phyloP scores from a whole-genome alignment of 2,329 filamentous ascomycete genomes.

The Penicillium italicum region DNA sequence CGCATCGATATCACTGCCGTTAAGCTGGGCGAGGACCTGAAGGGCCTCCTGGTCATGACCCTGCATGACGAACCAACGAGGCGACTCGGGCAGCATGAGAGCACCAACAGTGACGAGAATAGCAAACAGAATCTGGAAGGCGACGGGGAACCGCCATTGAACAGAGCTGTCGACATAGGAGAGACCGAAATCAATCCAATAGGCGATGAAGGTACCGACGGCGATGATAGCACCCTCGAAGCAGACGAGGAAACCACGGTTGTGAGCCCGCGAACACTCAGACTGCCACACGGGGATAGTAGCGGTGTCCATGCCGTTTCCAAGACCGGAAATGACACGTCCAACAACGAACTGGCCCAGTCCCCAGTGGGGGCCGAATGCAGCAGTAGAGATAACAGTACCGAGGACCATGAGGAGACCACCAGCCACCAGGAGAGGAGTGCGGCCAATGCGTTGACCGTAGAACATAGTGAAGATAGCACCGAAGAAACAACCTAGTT shows the following conservation, averaged over 20 bases:
- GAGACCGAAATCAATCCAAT: constrained; percentile 37
- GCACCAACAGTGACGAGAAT: constrained; percentile 22
- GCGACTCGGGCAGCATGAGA: constrained; percentile 49
- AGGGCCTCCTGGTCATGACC: constrained; percentile 48
- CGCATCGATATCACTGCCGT: constrained; percentile 38
- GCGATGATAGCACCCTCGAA: constrained; percentile 35
- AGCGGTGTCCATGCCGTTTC: constrained; percentile 38
- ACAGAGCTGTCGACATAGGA: constrained; percentile 31
- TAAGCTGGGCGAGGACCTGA: constrained; percentile 48
- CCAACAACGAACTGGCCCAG: constrained; percentile 43
- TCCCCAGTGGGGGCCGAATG: constrained; percentile 25
- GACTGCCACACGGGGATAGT: constrained; percentile 43
- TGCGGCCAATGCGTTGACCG: constrained; percentile 33
- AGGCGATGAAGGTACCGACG: constrained; percentile 33
- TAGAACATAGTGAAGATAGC: constrained; percentile 30
- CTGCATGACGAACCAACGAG: constrained; percentile 52
- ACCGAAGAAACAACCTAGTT: constrained; percentile 45
- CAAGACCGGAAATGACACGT: constrained; percentile 38
- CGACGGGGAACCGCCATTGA: constrained; percentile 47
- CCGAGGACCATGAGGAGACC: constrained; percentile 46
- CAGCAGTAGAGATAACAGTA: constrained; percentile 27
- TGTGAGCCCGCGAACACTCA: constrained; percentile 33
- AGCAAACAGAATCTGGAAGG: constrained; percentile 47
- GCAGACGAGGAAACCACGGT: constrained; percentile 35
- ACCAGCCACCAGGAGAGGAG: constrained; percentile 51